A percentile compares a stretch with the other conserved stretches of the same genome.
Conservation (phyloP, 805 yeast genomes). For the Candida suzukii region DNA sequence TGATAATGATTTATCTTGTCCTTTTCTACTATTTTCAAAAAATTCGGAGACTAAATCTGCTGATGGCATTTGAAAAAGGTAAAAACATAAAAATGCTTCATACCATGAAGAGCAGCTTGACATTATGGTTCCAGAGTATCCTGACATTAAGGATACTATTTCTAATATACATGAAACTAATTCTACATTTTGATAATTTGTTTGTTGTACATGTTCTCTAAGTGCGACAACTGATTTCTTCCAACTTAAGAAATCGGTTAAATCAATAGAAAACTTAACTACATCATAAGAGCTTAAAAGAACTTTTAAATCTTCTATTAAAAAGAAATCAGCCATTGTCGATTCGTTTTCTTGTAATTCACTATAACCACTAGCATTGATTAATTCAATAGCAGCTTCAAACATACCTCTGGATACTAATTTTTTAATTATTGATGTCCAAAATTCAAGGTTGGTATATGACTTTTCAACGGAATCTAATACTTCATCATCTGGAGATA, state of each 20-base stretch:
- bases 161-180: constrained; percentile 32
- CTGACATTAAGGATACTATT: constrained; percentile 37
- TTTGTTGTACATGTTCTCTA: constrained; percentile 31
- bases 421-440: constrained; percentile 53
- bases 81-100: constrained; percentile 41
- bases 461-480: constrained; percentile 27
- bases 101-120: constrained; percentile 57
- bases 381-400: constrained; percentile 43
- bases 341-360: constrained; percentile 24
- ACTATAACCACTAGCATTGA: constrained; percentile 36
- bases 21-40: constrained; percentile 26
- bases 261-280: constrained; percentile 25
- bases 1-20: constrained; percentile 28
- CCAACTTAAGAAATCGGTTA: constrained; percentile 41
- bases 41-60: constrained; percentile 34
- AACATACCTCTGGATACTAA: constrained; percentile 57
- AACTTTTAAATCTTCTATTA: constrained; percentile 34
- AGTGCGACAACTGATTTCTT: constrained; percentile 42
- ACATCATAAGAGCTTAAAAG: constrained; percentile 33
- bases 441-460: constrained; percentile 43
- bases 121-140: constrained; percentile 40
- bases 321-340: constrained; percentile 23
- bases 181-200: constrained; percentile 20
- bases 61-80: constrained; percentile 52
- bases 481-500: constrained; percentile 49